phyloP scores from a whole-genome alignment of 2,329 filamentous ascomycete genomes.

The Metarhizium robertsii region DNA sequence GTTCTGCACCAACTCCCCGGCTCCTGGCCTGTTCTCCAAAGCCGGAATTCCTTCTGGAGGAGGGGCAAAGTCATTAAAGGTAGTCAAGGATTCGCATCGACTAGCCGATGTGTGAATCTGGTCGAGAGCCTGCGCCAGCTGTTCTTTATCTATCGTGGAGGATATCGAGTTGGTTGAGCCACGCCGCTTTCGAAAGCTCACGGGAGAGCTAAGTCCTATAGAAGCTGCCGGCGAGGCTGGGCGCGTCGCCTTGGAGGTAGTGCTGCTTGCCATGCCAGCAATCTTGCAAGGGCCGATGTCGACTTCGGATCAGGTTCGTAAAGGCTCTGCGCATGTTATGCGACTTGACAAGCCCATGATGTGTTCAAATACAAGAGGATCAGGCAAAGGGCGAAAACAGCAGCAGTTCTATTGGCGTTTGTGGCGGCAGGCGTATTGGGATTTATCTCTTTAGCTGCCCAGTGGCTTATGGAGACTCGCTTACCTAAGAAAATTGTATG shows the following conservation, averaged over 20 bases:
- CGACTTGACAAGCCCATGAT: slow-evolving; percentile 7
- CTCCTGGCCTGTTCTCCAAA: slow-evolving; percentile 59
- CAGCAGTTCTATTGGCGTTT: neutral
- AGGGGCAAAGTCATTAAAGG: slow-evolving; percentile 85
- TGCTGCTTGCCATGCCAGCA: slow-evolving; percentile 20
- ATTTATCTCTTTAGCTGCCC: neutral
- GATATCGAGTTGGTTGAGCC: slow-evolving; percentile 32
- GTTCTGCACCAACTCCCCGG: slow-evolving; percentile 69
- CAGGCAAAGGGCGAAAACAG: neutral
- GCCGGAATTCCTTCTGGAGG: slow-evolving; percentile 49
- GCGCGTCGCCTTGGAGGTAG: slow-evolving; percentile 18
- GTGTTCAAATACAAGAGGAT: neutral
- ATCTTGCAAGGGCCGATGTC: neutral
- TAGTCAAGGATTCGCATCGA: slow-evolving; percentile 74
- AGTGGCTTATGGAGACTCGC: too few relatives aligned
- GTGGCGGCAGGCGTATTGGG: neutral
- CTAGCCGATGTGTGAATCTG: slow-evolving; percentile 86
- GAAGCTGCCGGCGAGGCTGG: slow-evolving; percentile 18
- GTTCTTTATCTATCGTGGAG: slow-evolving; percentile 53
- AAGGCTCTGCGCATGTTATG: slow-evolving; percentile 1
- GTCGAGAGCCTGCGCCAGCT: slow-evolving; percentile 68
- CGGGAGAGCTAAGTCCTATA: slow-evolving; percentile 17
- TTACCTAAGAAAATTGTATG: too few relatives aligned
- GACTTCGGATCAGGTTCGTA: slow-evolving; percentile 5
- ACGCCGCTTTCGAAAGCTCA: slow-evolving; percentile 24